Percentiles rank a stretch among this genome's conserved stretches.
Conservation (phyloP, 805 yeast genomes). For the Lipomyces lipofer region DNA sequence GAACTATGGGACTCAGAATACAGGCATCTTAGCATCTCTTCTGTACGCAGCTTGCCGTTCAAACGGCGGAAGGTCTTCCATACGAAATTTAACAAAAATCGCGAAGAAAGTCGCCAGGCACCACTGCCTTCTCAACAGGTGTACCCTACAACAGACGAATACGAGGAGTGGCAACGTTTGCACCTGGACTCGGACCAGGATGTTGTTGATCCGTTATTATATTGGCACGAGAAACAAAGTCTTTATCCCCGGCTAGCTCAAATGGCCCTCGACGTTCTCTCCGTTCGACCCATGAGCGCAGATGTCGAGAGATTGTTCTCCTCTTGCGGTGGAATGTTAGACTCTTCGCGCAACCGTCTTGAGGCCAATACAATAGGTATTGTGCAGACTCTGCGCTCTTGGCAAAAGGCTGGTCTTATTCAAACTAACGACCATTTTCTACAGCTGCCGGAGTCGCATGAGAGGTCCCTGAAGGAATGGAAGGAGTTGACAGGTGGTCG, state of each 20-base stretch:
- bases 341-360: background rate
- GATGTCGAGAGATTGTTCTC: background rate
- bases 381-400: background rate
- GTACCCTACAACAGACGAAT: background rate
- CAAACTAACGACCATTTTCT: background rate
- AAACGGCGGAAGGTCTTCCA: background rate
- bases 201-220: background rate
- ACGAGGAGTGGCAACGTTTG: background rate
- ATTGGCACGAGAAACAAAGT: background rate
- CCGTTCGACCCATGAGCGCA: background rate
- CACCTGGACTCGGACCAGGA: background rate
- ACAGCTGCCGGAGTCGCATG: background rate
- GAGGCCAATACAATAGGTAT: slow-evolving; percentile 2
- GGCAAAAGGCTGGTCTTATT: slow-evolving; percentile 3
- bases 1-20: background rate
- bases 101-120: background rate
- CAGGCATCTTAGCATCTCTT: background rate
- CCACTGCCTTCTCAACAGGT: background rate
- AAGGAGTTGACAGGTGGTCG: background rate
- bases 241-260: slow-evolving; percentile 1
- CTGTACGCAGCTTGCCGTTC: background rate
- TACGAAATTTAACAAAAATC: background rate
- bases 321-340: background rate
- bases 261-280: background rate
- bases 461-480: background rate